Conservation (phyloP, 2,329 filamentous ascomycete genomes). For the Chaetomium olivaceum region DNA sequence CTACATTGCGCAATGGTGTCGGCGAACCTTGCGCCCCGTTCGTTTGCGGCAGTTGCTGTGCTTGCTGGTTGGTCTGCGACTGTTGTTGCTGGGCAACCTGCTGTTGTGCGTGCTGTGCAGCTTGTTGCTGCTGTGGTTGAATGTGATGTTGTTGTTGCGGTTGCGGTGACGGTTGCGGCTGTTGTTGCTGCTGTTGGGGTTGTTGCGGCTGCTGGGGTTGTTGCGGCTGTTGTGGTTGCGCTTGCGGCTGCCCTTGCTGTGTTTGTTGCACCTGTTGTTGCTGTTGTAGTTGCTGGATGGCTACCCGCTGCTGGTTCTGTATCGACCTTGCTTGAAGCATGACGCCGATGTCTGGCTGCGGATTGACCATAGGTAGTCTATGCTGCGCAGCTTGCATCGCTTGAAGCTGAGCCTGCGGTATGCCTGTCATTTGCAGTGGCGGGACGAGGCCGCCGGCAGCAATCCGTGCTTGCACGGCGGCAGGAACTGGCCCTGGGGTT, state of each 20-base stretch:
- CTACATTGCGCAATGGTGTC: slow-evolving; percentile 40
- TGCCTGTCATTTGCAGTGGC: slow-evolving; percentile 61
- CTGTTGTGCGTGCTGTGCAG: slow-evolving; percentile 37
- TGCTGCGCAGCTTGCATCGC: slow-evolving; percentile 55
- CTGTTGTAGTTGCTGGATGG: slow-evolving; percentile 37
- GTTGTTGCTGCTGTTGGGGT: slow-evolving; percentile 29
- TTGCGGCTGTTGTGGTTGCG: slow-evolving; percentile 61
- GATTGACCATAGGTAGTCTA: slow-evolving; percentile 56
- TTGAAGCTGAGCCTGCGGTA: slow-evolving; percentile 71
- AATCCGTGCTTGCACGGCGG: slow-evolving; percentile 51
- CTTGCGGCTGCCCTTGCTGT: slow-evolving; percentile 29
- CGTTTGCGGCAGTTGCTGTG: slow-evolving; percentile 36
- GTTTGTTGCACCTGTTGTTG: slow-evolving; percentile 22
- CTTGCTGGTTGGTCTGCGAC: slow-evolving; percentile 43
- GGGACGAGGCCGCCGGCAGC: slow-evolving; percentile 51
- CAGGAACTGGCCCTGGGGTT: slow-evolving; percentile 53
- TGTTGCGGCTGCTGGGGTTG: slow-evolving; percentile 37
- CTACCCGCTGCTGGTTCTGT: slow-evolving; percentile 61
- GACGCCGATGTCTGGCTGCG: slow-evolving; percentile 54
- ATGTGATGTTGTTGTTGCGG: slow-evolving; percentile 37
- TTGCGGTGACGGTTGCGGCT: slow-evolving; percentile 33
- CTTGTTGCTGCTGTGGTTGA: slow-evolving; percentile 40
- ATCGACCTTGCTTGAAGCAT: slow-evolving; percentile 67
- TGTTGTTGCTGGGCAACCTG: slow-evolving; percentile 35
- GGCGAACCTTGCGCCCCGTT: slow-evolving; percentile 40